These are phyloP conservation scores for Solanum rostratum DNA, from an alignment of 257 asterid genomes.

Conservation along the genomic window DNA sequence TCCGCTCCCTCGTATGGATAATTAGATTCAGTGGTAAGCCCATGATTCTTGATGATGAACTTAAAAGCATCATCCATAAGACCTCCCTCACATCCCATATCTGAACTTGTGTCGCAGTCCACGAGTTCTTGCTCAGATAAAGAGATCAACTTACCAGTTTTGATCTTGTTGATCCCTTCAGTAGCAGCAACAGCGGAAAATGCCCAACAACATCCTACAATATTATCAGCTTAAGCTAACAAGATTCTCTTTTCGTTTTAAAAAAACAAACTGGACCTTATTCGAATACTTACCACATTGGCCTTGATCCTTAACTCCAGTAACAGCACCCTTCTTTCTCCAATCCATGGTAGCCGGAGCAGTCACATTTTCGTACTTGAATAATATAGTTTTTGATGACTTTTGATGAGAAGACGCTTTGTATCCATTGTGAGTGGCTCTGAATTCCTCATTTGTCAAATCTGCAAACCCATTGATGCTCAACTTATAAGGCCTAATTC, in stretches of 20 bases:
- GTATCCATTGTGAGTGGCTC: conserved; percentile 20
- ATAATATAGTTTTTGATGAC: background rate
- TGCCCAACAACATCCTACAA: conserved; percentile 14
- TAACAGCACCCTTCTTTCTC: conserved; percentile 28
- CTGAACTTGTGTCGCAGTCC: background rate
- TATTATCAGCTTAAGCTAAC: background rate
- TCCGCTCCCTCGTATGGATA: background rate
- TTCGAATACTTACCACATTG: conserved; percentile 18
- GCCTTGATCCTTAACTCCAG: conserved; percentile 34
- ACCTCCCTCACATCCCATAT: conserved; percentile 6
- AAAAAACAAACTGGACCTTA: background rate
- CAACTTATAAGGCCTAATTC: conserved; percentile 10
- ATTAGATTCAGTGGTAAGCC: background rate
- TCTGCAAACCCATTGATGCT: conserved; percentile 33
- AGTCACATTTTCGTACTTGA: conserved; percentile 10
- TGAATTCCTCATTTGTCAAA: conserved; percentile 30
- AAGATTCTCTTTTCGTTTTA: background rate
- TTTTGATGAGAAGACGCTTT: background rate
- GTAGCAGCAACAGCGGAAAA: conserved; percentile 12
- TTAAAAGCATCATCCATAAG: conserved; percentile 2
- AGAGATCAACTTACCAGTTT: background rate
- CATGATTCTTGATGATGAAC: conserved; percentile 3
- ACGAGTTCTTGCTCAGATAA: conserved; percentile 12
- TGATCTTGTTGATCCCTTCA: conserved; percentile 8
- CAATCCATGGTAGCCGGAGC: conserved; percentile 14